A percentile compares a stretch with the other conserved stretches of the same genome.
Conservation (phyloP, 768 basidiomycete genomes). For the Dictyophora rubrovolvata region DNA sequence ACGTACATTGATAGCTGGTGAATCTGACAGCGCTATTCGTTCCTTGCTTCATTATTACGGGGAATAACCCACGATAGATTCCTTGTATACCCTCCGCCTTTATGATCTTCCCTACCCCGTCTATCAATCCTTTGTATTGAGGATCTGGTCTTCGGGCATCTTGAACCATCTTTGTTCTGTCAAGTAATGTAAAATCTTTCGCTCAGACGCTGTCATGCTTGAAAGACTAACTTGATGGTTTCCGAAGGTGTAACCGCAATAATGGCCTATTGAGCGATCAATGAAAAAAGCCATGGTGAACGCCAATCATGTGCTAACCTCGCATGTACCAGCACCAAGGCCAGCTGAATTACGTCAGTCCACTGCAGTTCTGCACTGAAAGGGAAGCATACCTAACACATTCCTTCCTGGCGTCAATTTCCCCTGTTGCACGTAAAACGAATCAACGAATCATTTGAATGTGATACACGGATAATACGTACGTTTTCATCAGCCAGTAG, state of each 20-base stretch:
- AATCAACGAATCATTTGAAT: not conserved
- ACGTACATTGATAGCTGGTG: constrained; percentile 75
- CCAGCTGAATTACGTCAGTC: constrained; percentile 39
- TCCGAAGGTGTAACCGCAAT: constrained; percentile 96
- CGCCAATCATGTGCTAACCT: constrained; percentile 1
- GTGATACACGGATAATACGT: constrained; percentile 14
- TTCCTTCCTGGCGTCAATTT: constrained; percentile 83
- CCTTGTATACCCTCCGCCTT: constrained; percentile 76
- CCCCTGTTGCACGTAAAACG: constrained; percentile 48
- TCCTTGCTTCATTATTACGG: constrained; percentile 96
- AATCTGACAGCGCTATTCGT: constrained; percentile 96
- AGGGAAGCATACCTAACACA: constrained; percentile 52
- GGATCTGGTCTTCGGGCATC: constrained; percentile 82
- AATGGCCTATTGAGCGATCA: constrained; percentile 70
- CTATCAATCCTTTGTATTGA: constrained; percentile 76
- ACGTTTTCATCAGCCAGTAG: constrained; percentile 78
- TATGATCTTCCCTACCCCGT: constrained; percentile 78
- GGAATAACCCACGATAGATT: constrained; percentile 85
- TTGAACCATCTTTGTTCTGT: constrained; percentile 93
- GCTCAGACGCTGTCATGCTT: not conserved
- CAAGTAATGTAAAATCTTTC: not conserved
- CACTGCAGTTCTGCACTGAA: not conserved
- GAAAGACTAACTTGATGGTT: constrained; percentile 78
- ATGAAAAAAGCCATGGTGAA: constrained; percentile 13
- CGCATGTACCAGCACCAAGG: constrained; percentile 58